Conservation (phyloP, 2,329 filamentous ascomycete genomes). For the Fusarium pininemorale region DNA sequence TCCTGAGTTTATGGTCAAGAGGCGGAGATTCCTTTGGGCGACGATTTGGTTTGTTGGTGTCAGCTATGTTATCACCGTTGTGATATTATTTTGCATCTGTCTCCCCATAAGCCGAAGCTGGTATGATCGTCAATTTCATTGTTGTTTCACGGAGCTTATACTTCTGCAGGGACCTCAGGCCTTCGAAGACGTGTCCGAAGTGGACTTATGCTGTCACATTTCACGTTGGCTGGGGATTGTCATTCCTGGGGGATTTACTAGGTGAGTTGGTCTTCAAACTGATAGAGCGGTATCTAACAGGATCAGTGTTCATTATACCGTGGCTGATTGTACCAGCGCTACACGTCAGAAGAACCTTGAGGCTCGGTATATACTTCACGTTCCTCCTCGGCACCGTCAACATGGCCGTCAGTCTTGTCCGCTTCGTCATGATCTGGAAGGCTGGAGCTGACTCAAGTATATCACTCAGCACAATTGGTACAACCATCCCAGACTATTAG, state of each 20-base stretch:
- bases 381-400: slow-evolving; percentile 31
- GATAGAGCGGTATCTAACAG: rapidly evolving
- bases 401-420: slow-evolving; percentile 20
- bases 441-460: slow-evolving; percentile 11
- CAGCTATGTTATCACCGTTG: neutral
- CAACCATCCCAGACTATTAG: neutral
- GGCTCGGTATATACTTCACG: slow-evolving; percentile 26
- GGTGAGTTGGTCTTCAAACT: neutral
- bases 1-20: slow-evolving; percentile 25
- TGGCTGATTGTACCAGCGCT: slow-evolving; percentile 27
- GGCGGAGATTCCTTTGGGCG: slow-evolving; percentile 12
- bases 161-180: neutral
- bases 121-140: neutral
- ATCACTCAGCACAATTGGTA: slow-evolving; percentile 22
- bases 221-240: slow-evolving; percentile 21
- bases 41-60: neutral
- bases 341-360: neutral
- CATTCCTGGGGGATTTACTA: slow-evolving; percentile 16
- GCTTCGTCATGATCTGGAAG: slow-evolving; percentile 19
- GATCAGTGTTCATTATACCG: neutral
- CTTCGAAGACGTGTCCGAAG: neutral
- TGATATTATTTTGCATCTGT: slow-evolving; percentile 3
- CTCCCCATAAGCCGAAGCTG: slow-evolving; percentile 7
- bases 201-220: slow-evolving; percentile 7
- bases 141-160: too few species aligned